phyloP scores from a whole-genome alignment of 495 filamentous ascomycete species.

The Rostrohypoxylon terebratum region DNA sequence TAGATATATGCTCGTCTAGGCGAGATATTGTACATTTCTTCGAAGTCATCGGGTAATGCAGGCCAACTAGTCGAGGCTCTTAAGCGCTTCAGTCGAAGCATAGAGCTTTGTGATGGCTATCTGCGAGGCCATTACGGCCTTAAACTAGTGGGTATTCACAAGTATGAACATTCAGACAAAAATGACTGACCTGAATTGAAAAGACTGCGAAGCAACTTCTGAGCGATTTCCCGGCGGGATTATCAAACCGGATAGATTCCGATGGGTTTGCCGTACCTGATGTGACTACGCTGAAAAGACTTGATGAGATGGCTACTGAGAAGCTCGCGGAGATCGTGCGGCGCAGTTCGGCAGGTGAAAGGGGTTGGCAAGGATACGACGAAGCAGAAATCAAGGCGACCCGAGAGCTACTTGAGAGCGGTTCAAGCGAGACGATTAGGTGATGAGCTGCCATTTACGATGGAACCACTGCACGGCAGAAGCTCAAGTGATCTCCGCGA shows the following conservation, averaged over 20 bases:
- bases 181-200: slow-evolving; percentile 28
- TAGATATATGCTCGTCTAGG: slow-evolving; percentile 90
- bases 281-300: slow-evolving; percentile 67
- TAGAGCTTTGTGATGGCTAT: slow-evolving; percentile 94
- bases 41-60: slow-evolving; percentile 60
- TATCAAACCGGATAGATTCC: slow-evolving; percentile 50
- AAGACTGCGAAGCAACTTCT: slow-evolving; percentile 58
- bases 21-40: slow-evolving; percentile 80
- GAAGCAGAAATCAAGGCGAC: slow-evolving; percentile 82
- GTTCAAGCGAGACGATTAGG: slow-evolving; percentile 46
- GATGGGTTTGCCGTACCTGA: slow-evolving; percentile 60
- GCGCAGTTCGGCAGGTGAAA: slow-evolving; percentile 66
- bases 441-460: slow-evolving; percentile 42
- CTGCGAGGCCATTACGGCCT: slow-evolving; percentile 92
- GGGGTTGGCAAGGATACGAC: slow-evolving; percentile 78
- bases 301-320: slow-evolving; percentile 78
- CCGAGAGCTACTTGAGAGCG: slow-evolving; percentile 72
- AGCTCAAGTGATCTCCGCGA: slow-evolving; percentile 17
- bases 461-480: slow-evolving; percentile 14
- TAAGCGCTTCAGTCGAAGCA: slow-evolving; percentile 85
- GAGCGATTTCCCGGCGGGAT: slow-evolving; percentile 47
- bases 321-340: slow-evolving; percentile 82
- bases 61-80: slow-evolving; percentile 75
- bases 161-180: background rate
- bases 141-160: slow-evolving; percentile 70